Evolutionary conservation across 2,329 filamentous ascomycete species (phyloP), one percentile per base, ranked within the genome.

Genomic region (Fusarium sp.): DNA sequence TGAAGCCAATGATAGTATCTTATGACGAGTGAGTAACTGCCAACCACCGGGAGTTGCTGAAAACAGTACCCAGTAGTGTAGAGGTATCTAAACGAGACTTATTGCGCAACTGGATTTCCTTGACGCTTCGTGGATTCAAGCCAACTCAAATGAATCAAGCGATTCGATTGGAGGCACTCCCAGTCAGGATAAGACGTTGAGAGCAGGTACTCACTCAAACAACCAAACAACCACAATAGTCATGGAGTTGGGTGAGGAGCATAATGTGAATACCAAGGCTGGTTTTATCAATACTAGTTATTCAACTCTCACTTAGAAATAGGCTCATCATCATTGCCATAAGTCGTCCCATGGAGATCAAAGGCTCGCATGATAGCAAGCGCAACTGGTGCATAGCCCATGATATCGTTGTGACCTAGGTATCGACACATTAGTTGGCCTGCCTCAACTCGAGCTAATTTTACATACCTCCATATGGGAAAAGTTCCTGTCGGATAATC

Each of bases 341-440:
- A 79, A 26, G 74, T 68, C 19, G 77, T 79, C 23, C 78, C 78
- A 11, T 77, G 59, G 50, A 77, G 72, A 55, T 86, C 86, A 77
- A 93, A 93, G 2, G 87, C 87, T 62, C 89, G 85, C 82, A 90
- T 84, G 1, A 92, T 84, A 4, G 90, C 90, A 41, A 91, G 79
- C 11, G 86, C 78, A 18, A 93, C 87, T 6, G 89, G 85, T 2
- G 89, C 85, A 74, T 88, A 91, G 9, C 87, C 87, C 77, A 92
- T 85, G 41, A 94, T 84, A 52, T 86, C 82, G 75, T 93, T 93
- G 76, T 94, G 92, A 8, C 89, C 90, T 92, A 23, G 21, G 21
- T 23, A 58, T 11, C 16, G 6, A 10, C 14, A 2, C 21, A 39
- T 72, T 55, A 70, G 58, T 28, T 10, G 11, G 11, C 19, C 19